A percentile compares a stretch with the other conserved stretches of the same genome.
These are phyloP conservation scores for Stemphylium vesicarium DNA, from an alignment of 2,329 filamentous ascomycete species.

Conservation along the genomic window DNA sequence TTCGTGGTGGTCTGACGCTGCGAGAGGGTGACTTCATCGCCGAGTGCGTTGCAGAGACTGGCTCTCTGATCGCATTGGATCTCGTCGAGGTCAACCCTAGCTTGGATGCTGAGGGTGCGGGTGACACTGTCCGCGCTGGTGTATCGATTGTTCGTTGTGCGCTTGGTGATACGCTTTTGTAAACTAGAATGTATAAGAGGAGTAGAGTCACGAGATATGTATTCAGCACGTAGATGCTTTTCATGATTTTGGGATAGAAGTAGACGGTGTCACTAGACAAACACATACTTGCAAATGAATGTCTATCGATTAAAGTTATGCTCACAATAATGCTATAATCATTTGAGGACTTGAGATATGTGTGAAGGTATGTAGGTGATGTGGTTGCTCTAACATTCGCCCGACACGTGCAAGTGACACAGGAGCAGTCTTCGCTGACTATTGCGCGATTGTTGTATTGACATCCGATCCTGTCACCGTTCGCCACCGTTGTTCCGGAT, in stretches of 20 bases:
- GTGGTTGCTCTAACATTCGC: too few species aligned
- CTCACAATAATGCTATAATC: background rate
- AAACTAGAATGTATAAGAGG: conserved; percentile 12
- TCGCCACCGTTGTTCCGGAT: too few species aligned
- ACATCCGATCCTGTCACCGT: too few species aligned
- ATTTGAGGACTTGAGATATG: background rate
- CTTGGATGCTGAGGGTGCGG: conserved; percentile 65
- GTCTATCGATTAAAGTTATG: too few species aligned
- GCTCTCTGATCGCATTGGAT: conserved; percentile 63
- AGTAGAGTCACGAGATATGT: background rate
- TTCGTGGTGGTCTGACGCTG: conserved; percentile 89
- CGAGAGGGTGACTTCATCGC: conserved; percentile 97
- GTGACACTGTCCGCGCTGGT: conserved; percentile 87
- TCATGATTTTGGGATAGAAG: background rate
- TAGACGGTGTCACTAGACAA: background rate
- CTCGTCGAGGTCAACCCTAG: conserved; percentile 63
- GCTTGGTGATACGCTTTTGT: conserved; percentile 88
- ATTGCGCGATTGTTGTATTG: too few species aligned
- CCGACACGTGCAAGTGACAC: too few species aligned
- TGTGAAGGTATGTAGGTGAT: too few species aligned
- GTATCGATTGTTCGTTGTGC: conserved; percentile 92
- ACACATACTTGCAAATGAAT: background rate
- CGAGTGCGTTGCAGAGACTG: conserved; percentile 66
- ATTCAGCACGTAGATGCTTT: background rate
- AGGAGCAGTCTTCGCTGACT: too few species aligned